Evolutionary conservation across 225 moss, liverwort and hornwort species (phyloP).

Genomic region (Rhytidiadelphus loreus): DNA sequence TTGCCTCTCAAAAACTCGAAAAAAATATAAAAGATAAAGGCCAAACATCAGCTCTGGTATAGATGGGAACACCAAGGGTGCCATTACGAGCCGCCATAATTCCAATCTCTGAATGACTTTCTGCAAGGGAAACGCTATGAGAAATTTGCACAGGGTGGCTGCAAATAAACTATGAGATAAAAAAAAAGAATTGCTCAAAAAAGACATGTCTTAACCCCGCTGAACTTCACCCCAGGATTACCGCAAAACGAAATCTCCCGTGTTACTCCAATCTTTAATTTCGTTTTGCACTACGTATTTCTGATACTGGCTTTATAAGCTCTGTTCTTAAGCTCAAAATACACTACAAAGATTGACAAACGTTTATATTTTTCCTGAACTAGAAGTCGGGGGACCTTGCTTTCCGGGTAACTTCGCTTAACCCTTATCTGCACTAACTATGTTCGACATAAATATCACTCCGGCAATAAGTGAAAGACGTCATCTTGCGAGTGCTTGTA

Average conservation of each 20-base stretch:
- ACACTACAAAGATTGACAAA: neutral
- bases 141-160: neutral
- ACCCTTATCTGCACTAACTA: neutral
- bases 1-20: conserved; percentile 43
- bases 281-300: neutral
- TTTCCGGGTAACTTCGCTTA: no score
- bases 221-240: neutral
- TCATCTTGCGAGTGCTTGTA: neutral
- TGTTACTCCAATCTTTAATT: neutral
- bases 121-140: neutral
- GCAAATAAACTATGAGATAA: neutral
- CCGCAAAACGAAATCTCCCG: neutral
- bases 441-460: neutral
- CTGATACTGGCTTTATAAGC: neutral
- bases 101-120: conserved; percentile 26
- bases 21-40: conserved; percentile 35
- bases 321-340: neutral
- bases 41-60: conserved; percentile 26
- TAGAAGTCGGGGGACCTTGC: neutral
- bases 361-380: no score
- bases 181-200: neutral
- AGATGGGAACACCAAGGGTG: conserved; percentile 25
- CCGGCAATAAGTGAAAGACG: neutral
- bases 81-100: conserved; percentile 27
- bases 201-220: neutral